Evolutionary conservation across 2,329 filamentous ascomycete species (phyloP).

Genomic region (Arachnomyces sp.): DNA sequence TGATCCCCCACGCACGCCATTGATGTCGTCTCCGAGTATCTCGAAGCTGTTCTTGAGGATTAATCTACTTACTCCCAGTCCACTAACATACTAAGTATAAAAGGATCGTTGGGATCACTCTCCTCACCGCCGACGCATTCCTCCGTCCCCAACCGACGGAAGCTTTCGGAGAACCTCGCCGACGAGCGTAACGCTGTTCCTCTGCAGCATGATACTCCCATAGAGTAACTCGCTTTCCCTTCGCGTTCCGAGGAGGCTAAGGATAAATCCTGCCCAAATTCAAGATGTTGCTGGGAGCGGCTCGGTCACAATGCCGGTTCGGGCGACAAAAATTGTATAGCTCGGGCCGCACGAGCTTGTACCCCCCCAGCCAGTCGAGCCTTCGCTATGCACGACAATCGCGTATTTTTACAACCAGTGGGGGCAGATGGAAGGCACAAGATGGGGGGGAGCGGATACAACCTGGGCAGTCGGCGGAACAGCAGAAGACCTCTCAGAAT

Average conservation of each 20-base stretch:
- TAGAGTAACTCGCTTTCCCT: not conserved
- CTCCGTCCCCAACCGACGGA: too few species aligned
- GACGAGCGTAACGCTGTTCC: too few species aligned
- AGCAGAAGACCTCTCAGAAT: conserved; percentile 14
- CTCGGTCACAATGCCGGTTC: conserved; percentile 27
- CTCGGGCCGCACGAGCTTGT: conserved; percentile 19
- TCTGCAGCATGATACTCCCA: too few species aligned
- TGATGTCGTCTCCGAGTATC: too few species aligned
- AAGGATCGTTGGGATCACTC: too few species aligned
- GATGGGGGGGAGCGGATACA: conserved; percentile 11
- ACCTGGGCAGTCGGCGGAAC: conserved; percentile 10
- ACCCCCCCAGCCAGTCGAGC: conserved; percentile 16
- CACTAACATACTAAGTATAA: too few species aligned
- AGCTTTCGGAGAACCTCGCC: too few species aligned
- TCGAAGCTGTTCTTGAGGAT: too few species aligned
- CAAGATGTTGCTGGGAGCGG: conserved; percentile 32
- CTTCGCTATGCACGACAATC: conserved; percentile 19
- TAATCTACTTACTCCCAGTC: too few species aligned
- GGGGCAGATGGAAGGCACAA: conserved; percentile 17
- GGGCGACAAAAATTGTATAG: conserved; percentile 20
- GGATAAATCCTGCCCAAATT: not conserved
- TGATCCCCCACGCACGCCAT: too few species aligned
- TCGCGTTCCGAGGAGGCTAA: not conserved
- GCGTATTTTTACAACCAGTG: conserved; percentile 23
- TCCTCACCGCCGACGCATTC: too few species aligned